Evolutionary conservation across 331 rosid species (phyloP), one percentile per base, ranked within the genome.

Genomic region (Rhamnella rubrinervis): DNA sequence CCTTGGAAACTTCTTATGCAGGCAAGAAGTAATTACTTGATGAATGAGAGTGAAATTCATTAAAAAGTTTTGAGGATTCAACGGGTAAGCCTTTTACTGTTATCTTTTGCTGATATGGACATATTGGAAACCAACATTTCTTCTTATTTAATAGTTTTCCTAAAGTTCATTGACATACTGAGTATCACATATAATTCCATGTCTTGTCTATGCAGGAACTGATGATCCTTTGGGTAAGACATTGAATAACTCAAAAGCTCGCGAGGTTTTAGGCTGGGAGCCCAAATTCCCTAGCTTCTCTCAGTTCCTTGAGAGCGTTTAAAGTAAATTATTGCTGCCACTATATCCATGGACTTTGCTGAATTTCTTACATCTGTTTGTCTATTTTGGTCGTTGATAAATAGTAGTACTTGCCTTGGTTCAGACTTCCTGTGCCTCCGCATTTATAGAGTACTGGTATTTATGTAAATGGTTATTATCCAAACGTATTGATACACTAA

Each of bases 11-110:
- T 72, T 66, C 16, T 44, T 70, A 81, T 74, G 19, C 96, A 89
- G 98, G 87, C 92, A 89, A 86, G 96, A 89, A 89, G 61, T 89
- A 58, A 92, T 89, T 92, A 92, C 77, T 64, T 89, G 70, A 89
- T 92, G 19, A 66, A 70, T 65, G 77, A 80, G 74, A 92, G 96
- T 76, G 53, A 89, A 89, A 68, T 92, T 89, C 67, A 77, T 77
- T 26, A 80, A 89, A 65, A 85, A 78, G 65, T n/a, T 87, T 89
- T 71, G 95, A 84, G 73, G 81, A 79, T 28, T 92, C 87, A 71
- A 89, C 96, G 20, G 96, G 98, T n/a, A n/a, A n/a, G n/a, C 58
- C 18, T 65, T 40, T 57, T 37, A 26, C 44, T n/a, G n/a, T n/a
- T n/a, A n/a, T n/a, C n/a, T n/a, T n/a, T n/a, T n/a, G n/a, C n/a